A percentile compares a stretch with the other conserved stretches of the same genome.
Conservation (phyloP, 2,329 filamentous ascomycete genomes). For the Curvularia eragrostidis region DNA sequence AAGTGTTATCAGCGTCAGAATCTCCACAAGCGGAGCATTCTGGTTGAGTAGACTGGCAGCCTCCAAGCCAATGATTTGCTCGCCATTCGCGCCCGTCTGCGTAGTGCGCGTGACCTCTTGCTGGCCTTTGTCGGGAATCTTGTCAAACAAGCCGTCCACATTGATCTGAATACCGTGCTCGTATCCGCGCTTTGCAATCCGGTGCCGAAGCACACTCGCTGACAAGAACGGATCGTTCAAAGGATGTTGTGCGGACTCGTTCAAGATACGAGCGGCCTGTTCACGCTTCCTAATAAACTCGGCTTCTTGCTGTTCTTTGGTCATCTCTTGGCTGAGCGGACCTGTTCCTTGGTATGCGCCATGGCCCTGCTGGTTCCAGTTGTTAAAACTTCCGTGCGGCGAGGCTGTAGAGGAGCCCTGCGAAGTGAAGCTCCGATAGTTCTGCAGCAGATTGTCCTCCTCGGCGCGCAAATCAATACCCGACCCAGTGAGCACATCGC, state of each 20-base stretch:
- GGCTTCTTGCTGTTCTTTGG: slow-evolving; percentile 71
- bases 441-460: slow-evolving; percentile 77
- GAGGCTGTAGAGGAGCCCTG: slow-evolving; percentile 47
- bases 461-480: slow-evolving; percentile 88
- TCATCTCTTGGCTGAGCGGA: slow-evolving; percentile 60
- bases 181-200: slow-evolving; percentile 63
- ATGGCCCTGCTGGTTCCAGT: slow-evolving; percentile 51
- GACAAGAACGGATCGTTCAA: slow-evolving; percentile 76
- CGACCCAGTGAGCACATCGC: slow-evolving; percentile 82
- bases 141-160: slow-evolving; percentile 61
- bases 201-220: slow-evolving; percentile 64
- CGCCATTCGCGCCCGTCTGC: slow-evolving; percentile 65
- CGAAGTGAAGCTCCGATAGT: slow-evolving; percentile 61
- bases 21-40: slow-evolving; percentile 78
- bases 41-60: slow-evolving; percentile 69
- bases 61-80: slow-evolving; percentile 63
- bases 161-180: slow-evolving; percentile 66
- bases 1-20: slow-evolving; percentile 81
- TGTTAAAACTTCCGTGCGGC: slow-evolving; percentile 56
- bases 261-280: slow-evolving; percentile 68
- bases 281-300: slow-evolving; percentile 70
- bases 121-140: slow-evolving; percentile 43
- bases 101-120: slow-evolving; percentile 47
- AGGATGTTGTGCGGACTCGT: slow-evolving; percentile 69
- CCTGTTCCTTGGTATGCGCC: slow-evolving; percentile 51